A percentile compares a stretch with the other conserved stretches of the same genome.
Evolutionary conservation across 179 eudicot genomes (phyloP).

Genomic region (Monotropa hypopitys): DNA sequence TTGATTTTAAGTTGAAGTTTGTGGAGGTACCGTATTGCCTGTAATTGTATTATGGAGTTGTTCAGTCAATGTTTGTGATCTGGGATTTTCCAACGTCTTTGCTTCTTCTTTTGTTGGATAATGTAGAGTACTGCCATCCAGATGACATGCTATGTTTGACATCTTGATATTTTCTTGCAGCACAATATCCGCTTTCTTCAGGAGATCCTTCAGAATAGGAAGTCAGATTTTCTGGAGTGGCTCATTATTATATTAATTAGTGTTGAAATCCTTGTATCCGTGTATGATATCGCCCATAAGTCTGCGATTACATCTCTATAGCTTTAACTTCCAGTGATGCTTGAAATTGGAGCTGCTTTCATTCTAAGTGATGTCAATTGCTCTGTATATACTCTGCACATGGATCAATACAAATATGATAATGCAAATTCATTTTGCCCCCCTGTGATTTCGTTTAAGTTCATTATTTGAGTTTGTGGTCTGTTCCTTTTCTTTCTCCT

Average conservation of each 20-base stretch:
- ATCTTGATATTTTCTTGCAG: conserved; percentile 25
- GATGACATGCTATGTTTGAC: conserved; percentile 1
- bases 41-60: background rate
- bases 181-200: conserved; percentile 93
- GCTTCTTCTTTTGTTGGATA: background rate
- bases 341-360: background rate
- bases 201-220: conserved; percentile 91
- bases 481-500: background rate
- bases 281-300: conserved; percentile 79
- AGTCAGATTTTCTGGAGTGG: conserved; percentile 94
- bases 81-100: background rate
- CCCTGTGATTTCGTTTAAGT: background rate
- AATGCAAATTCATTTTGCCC: background rate
- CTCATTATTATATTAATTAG: conserved; percentile 73
- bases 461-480: background rate
- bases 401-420: background rate
- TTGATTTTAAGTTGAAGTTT: conserved; percentile 88
- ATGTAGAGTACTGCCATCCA: background rate
- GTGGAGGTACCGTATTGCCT: conserved; percentile 54
- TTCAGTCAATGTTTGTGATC: background rate
- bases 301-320: conserved; percentile 21
- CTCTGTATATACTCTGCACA: background rate
- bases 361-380: background rate
- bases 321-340: background rate
- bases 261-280: conserved; percentile 74